These are phyloP conservation scores for Coemansia interrupta DNA, from an alignment of 192 early-diverging fungal genomes.

Conservation along the genomic window DNA sequence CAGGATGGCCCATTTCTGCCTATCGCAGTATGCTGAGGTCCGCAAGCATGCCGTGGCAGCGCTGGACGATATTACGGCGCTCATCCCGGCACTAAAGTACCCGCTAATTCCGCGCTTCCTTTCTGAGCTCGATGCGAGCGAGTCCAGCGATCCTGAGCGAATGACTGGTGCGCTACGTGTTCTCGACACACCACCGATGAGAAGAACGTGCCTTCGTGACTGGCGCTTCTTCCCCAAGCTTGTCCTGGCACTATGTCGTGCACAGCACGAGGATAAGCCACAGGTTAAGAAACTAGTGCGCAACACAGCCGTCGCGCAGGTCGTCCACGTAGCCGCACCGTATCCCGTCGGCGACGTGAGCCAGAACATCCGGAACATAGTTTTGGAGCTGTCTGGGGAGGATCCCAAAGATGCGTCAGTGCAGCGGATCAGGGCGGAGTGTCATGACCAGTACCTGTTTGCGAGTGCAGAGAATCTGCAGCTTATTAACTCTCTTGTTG, in stretches of 20 bases:
- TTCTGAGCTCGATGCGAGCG: conserved; percentile 30
- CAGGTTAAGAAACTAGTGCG: conserved; percentile 45
- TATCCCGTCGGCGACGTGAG: conserved; percentile 3
- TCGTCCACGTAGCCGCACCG: conserved; percentile 28
- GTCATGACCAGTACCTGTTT: conserved; percentile 10
- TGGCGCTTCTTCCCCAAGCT: conserved; percentile 36
- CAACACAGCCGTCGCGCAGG: conserved; percentile 31
- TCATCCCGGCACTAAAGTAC: conserved; percentile 33
- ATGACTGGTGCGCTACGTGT: conserved; percentile 49
- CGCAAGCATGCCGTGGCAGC: conserved; percentile 31
- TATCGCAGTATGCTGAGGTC: conserved; percentile 46
- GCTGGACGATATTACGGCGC: conserved; percentile 28
- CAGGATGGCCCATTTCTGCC: conserved; percentile 30
- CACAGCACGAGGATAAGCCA: conserved; percentile 54
- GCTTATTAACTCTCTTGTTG: conserved; percentile 54
- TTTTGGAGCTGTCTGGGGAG: conserved; percentile 1
- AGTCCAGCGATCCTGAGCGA: conserved; percentile 35
- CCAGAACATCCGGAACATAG: conserved; percentile 4
- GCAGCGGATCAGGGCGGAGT: conserved; percentile 1
- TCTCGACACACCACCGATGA: conserved; percentile 29
- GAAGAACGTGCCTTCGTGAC: conserved; percentile 24
- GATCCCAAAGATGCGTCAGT: conserved; percentile 4
- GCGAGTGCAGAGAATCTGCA: conserved; percentile 22
- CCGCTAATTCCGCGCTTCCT: conserved; percentile 44
- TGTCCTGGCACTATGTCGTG: conserved; percentile 42